Evolutionary conservation across 2,329 filamentous ascomycete genomes (phyloP).

Genomic region (Periconia digitata): DNA sequence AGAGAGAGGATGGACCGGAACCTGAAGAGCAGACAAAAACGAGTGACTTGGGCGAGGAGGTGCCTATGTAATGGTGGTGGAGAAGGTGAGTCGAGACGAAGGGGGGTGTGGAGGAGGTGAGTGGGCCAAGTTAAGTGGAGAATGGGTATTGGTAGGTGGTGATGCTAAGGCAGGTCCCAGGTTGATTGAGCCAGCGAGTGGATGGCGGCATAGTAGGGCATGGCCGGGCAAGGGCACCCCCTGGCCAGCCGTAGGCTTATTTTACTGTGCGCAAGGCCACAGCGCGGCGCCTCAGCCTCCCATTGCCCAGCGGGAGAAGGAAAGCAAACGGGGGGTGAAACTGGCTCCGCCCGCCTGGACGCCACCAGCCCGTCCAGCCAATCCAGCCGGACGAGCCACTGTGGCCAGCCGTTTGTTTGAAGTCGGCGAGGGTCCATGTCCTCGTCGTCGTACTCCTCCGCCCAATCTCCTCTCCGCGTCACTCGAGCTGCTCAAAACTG

Average conservation of each 20-base stretch:
- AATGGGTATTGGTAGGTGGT: slow-evolving; percentile 8
- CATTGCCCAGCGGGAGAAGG: background rate
- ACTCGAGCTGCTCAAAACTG: too few relatives aligned
- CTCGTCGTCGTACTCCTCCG: too few relatives aligned
- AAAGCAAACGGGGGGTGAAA: background rate
- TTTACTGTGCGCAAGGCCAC: background rate
- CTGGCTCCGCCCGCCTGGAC: background rate
- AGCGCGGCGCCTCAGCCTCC: background rate
- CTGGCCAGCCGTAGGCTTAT: background rate
- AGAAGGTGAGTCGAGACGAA: too few relatives aligned
- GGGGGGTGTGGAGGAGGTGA: too few relatives aligned
- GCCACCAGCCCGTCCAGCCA: background rate
- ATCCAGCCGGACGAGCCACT: too few relatives aligned
- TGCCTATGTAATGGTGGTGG: background rate
- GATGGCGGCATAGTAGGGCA: background rate
- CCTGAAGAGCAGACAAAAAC: slow-evolving; percentile 18
- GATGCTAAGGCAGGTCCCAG: background rate
- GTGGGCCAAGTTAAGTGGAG: background rate
- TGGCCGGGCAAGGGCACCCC: too few relatives aligned
- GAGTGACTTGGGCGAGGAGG: slow-evolving; percentile 33
- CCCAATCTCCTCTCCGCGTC: background rate
- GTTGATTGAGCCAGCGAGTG: background rate
- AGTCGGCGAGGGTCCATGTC: too few relatives aligned
- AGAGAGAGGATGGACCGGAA: background rate
- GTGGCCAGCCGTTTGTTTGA: too few relatives aligned